Percentiles rank a stretch among this genome's conserved stretches.
These are phyloP conservation scores for Glycyrrhiza uralensis DNA, from an alignment of 306 rosid genomes.

Conservation along the genomic window DNA sequence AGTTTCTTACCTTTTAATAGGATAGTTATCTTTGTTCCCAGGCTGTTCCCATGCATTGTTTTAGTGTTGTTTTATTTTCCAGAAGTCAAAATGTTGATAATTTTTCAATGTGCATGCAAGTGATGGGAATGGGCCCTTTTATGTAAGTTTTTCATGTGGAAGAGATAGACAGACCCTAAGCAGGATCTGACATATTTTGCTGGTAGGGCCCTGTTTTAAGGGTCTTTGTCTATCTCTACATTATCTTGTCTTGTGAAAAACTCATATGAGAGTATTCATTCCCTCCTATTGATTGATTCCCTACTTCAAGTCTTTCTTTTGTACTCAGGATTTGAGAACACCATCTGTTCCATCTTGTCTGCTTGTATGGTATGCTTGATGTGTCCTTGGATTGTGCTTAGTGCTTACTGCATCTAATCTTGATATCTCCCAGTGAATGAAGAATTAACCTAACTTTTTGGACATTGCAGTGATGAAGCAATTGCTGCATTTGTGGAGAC, in stretches of 20 bases:
- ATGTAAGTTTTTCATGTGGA: neutral
- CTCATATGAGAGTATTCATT: neutral
- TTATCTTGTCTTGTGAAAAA: neutral
- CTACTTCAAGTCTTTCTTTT: constrained; percentile 6
- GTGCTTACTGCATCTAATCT: neutral
- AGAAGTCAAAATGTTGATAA: neutral
- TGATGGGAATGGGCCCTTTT: neutral
- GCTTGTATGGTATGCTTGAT: neutral
- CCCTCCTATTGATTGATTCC: neutral
- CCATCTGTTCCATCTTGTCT: neutral
- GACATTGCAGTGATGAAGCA: constrained; percentile 69
- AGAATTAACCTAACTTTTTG: constrained; percentile 8
- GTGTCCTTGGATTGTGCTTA: neutral
- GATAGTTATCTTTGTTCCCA: neutral
- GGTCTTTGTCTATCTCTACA: neutral
- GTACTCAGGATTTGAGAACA: neutral
- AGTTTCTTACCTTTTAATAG: neutral
- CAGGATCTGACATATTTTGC: neutral
- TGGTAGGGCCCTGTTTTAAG: neutral
- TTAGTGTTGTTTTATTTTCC: constrained; percentile 16
- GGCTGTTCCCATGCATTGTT: neutral
- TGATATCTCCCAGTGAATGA: neutral
- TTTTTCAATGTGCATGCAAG: neutral
- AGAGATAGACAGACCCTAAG: neutral
- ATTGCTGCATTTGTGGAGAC: constrained; percentile 83